Evolutionary conservation across 2,329 filamentous ascomycete species (phyloP).

Genomic region (Paramyrothecium roridum): DNA sequence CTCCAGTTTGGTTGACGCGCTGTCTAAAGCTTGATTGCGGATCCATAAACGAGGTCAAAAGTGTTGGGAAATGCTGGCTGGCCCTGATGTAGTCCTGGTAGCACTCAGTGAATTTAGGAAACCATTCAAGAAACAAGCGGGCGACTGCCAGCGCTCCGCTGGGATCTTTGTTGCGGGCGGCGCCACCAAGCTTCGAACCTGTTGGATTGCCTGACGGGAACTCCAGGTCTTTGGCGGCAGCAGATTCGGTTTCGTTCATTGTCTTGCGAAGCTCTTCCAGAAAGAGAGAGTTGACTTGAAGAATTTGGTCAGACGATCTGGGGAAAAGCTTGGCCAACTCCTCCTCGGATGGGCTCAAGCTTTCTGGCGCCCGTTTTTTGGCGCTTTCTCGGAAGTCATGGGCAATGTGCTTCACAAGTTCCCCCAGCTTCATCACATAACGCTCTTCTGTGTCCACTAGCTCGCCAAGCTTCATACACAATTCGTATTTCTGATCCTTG

Average conservation of each 20-base stretch:
- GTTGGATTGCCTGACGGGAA: slow-evolving; percentile 38
- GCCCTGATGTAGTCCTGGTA: slow-evolving; percentile 92
- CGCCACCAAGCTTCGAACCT: slow-evolving; percentile 40
- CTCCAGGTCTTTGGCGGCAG: slow-evolving; percentile 75
- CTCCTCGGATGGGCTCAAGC: slow-evolving; percentile 65
- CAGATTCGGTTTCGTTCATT: slow-evolving; percentile 80
- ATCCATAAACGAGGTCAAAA: slow-evolving; percentile 76
- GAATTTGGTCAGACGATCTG: slow-evolving; percentile 72
- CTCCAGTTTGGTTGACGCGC: slow-evolving; percentile 76
- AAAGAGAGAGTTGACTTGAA: slow-evolving; percentile 79
- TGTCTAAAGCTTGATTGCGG: slow-evolving; percentile 80
- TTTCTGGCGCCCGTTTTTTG: slow-evolving; percentile 53
- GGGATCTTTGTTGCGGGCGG: slow-evolving; percentile 59
- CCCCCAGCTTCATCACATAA: slow-evolving; percentile 85
- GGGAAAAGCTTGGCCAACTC: slow-evolving; percentile 77
- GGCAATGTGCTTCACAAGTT: slow-evolving; percentile 78
- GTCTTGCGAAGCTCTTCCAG: slow-evolving; percentile 71
- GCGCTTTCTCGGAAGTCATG: slow-evolving; percentile 74
- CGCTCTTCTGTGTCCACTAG: slow-evolving; percentile 90
- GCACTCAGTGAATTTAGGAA: slow-evolving; percentile 85
- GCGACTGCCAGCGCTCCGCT: slow-evolving; percentile 78
- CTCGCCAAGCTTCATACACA: slow-evolving; percentile 86
- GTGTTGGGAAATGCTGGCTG: slow-evolving; percentile 80
- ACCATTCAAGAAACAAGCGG: slow-evolving; percentile 82
- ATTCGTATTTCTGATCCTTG: slow-evolving; percentile 75